A percentile compares a stretch with the other conserved stretches of the same genome.
Conservation (phyloP, 2,329 filamentous ascomycete species). For the Verticillium tricorpus region DNA sequence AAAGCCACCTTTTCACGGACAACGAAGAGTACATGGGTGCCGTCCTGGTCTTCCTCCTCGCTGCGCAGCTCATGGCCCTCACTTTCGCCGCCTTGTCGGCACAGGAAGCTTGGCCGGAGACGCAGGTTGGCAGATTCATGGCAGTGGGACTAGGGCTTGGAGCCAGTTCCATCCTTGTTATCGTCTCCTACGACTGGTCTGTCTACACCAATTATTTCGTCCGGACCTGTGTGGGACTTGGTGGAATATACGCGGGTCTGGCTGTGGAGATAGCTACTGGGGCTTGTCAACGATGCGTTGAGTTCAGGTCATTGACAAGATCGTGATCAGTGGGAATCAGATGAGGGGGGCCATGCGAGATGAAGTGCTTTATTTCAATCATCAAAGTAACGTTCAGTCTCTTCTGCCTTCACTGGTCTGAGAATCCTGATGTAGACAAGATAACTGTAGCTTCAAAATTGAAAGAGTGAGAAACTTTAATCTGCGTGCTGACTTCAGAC, state of each 20-base stretch:
- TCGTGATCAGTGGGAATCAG: neutral
- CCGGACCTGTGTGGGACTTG: neutral
- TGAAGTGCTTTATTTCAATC: too few relatives aligned
- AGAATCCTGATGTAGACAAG: too few relatives aligned
- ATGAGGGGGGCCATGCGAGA: too few relatives aligned
- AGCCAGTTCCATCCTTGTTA: neutral
- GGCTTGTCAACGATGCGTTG: neutral
- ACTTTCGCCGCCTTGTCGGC: neutral
- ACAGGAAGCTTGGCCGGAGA: neutral
- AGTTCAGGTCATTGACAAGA: neutral
- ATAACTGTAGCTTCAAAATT: too few relatives aligned
- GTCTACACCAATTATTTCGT: neutral
- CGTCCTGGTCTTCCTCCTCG: neutral
- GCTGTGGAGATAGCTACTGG: neutral
- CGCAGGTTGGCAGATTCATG: neutral
- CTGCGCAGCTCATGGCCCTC: neutral
- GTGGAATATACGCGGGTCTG: neutral
- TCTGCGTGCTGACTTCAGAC: too few relatives aligned
- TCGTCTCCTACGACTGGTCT: neutral
- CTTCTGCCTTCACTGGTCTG: too few relatives aligned
- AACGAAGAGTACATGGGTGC: neutral
- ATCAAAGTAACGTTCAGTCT: too few relatives aligned
- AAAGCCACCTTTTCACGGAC: neutral
- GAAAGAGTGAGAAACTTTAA: too few relatives aligned
- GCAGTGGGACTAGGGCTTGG: neutral